Base-by-base conservation (phyloP, 257 asterid genomes). In the Solanum virginianum region DNA sequence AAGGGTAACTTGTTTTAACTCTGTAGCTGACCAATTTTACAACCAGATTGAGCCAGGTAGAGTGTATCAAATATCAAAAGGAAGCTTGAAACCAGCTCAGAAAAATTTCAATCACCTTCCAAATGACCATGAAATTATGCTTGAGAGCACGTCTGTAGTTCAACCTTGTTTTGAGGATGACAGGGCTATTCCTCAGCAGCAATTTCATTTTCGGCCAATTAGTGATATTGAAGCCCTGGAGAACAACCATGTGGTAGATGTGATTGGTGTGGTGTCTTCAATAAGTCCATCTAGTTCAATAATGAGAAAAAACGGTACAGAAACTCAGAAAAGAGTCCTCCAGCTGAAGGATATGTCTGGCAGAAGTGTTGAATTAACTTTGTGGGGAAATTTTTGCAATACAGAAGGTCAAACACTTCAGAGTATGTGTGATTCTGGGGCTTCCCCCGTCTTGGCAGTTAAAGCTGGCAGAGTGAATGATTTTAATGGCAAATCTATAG, bases 311-410 rank as follows among this genome's bases (percentile, higher is more conserved):
- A 94, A 89, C 80, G 97, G 97, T 24, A 93, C 91, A 29, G 98
- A 92, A 92, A 91, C 93, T 88, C 98, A 87, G 88, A 95, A 91
- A 87, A 94, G 98, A 90, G 36, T 91, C 45, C 94, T 96, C 89
- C 98, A 95, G 80, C 89, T 96, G 86, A 96, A 92, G 91, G 99
- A 96, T 84, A 90, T 89, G 92, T 96, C 99, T 69, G 98, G 99
- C 51, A 91, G 91, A 90, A 95, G 99, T 80, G 95, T 96, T 77
- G 99, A 96, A 90, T 85, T 96, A 85, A 94, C 98, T 88, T 43
- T 96, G 88, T 96, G 99, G 99, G 99, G 96, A 79, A 93, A 89
- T 86, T 96, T 94, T 83, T 92, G 97, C 90, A 91, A 91, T 85
- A 92, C 90, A n/a, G 98, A 95, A 88, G 99, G 99, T 32, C 94